Evolutionary conservation across 768 basidiomycete species (phyloP).

Genomic region (Naganishia onofrii): DNA sequence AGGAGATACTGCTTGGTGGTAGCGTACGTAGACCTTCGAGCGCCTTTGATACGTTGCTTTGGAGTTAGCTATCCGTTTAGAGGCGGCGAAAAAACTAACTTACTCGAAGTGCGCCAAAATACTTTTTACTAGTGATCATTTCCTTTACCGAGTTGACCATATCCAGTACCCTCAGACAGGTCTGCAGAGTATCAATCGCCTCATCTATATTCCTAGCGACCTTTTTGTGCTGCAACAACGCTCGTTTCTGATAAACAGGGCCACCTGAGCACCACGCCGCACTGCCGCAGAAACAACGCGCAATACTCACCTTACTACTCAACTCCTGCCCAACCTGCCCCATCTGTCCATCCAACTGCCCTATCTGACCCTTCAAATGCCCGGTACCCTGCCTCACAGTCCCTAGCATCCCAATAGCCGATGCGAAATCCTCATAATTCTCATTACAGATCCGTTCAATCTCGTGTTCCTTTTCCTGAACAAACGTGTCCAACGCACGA

Average conservation of each 20-base stretch:
- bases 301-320: slow-evolving; percentile 66
- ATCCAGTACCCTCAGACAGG: slow-evolving; percentile 85
- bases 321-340: slow-evolving; percentile 80
- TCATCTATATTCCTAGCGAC: slow-evolving; percentile 93
- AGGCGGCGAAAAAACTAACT: slow-evolving; percentile 49
- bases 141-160: slow-evolving; percentile 86
- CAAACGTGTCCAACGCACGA: slow-evolving; percentile 76
- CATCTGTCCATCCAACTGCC: slow-evolving; percentile 81
- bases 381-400: slow-evolving; percentile 94
- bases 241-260: too few species aligned
- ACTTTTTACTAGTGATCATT: slow-evolving; percentile 89
- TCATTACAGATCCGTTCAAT: slow-evolving; percentile 94
- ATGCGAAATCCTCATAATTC: slow-evolving; percentile 95
- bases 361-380: slow-evolving; percentile 85
- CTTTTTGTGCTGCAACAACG: slow-evolving; percentile 81
- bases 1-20: slow-evolving; percentile 80
- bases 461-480: slow-evolving; percentile 90
- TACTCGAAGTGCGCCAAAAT: slow-evolving; percentile 94
- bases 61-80: neutral
- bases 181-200: slow-evolving; percentile 91
- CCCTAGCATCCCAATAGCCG: slow-evolving; percentile 92
- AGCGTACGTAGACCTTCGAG: slow-evolving; percentile 91
- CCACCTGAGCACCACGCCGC: neutral
- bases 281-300: neutral
- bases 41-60: slow-evolving; percentile 59